phyloP scores from a whole-genome alignment of 106 monocot species.

The Alisma plantagoaquatica region DNA sequence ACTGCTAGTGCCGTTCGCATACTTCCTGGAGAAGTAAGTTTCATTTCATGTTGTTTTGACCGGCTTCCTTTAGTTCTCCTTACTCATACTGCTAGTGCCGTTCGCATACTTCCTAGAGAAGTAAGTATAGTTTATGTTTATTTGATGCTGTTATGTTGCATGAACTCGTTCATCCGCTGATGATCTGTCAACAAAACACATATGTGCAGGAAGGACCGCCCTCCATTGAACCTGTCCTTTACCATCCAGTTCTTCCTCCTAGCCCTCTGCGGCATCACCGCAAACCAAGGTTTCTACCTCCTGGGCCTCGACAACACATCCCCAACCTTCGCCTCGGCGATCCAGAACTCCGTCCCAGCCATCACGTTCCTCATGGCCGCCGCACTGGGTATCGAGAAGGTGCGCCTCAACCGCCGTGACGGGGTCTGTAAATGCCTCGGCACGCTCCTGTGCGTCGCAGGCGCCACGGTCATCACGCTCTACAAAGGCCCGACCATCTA shows the following conservation, averaged over 20 bases:
- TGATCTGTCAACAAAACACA: background rate
- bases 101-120: slow-evolving; percentile 96
- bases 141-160: no score
- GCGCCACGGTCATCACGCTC: slow-evolving; percentile 81
- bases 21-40: slow-evolving; percentile 97
- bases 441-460: slow-evolving; percentile 67
- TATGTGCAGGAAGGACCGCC: slow-evolving; percentile 56
- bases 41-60: no score
- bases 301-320: slow-evolving; percentile 81
- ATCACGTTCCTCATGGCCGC: slow-evolving; percentile 87
- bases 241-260: slow-evolving; percentile 59
- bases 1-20: slow-evolving; percentile 83
- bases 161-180: no score
- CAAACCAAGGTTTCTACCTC: slow-evolving; percentile 85
- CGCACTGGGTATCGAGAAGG: slow-evolving; percentile 79
- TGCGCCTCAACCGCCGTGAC: slow-evolving; percentile 56
- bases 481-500: slow-evolving; percentile 85
- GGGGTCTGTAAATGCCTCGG: slow-evolving; percentile 74
- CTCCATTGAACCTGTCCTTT: slow-evolving; percentile 32
- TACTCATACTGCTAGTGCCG: slow-evolving; percentile 61
- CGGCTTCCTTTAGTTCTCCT: no score
- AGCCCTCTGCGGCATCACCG: slow-evolving; percentile 63
- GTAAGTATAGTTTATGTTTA: no score
- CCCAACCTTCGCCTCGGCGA: slow-evolving; percentile 85
- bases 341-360: slow-evolving; percentile 83